Conservation (phyloP, 352 stramenopile genomes). For the Phytopythium oedochilum region DNA sequence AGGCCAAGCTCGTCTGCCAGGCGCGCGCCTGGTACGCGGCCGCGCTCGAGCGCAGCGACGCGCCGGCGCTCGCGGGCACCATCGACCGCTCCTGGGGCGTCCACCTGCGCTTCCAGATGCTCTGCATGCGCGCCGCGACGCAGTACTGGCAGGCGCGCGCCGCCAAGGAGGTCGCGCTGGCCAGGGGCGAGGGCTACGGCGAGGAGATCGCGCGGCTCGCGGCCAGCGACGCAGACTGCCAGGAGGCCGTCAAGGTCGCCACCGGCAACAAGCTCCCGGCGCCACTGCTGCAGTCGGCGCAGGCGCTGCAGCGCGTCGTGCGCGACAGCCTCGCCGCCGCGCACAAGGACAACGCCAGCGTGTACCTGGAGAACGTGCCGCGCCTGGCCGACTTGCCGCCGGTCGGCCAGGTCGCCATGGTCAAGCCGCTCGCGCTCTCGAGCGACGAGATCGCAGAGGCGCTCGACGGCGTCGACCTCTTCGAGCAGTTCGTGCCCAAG, state of each 20-base stretch:
- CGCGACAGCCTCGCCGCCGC: constrained; percentile 50
- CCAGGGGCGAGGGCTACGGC: constrained; percentile 56
- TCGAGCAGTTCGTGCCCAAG: constrained; percentile 64
- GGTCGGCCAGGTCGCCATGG: constrained; percentile 66
- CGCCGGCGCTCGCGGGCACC: constrained; percentile 30
- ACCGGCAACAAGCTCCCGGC: constrained; percentile 57
- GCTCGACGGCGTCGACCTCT: constrained; percentile 53
- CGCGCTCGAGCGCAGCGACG: constrained; percentile 54
- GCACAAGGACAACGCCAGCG: constrained; percentile 76
- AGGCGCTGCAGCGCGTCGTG: constrained; percentile 49
- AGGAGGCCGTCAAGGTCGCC: constrained; percentile 51
- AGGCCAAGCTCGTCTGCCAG: constrained; percentile 80
- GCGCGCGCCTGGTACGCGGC: constrained; percentile 59
- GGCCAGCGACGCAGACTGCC: constrained; percentile 46
- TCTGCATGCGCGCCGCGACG: constrained; percentile 65
- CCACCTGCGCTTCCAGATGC: constrained; percentile 66
- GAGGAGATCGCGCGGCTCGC: constrained; percentile 70
- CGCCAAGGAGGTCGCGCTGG: constrained; percentile 48
- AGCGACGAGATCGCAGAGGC: constrained; percentile 51
- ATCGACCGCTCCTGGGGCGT: constrained; percentile 67
- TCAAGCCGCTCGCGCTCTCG: constrained; percentile 43
- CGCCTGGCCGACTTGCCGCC: constrained; percentile 40
- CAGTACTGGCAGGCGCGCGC: constrained; percentile 79
- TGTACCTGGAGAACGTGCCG: constrained; percentile 79
- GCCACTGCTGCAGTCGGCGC: constrained; percentile 47